Conservation (phyloP, 257 asterid genomes). For the Henckelia pumila region DNA sequence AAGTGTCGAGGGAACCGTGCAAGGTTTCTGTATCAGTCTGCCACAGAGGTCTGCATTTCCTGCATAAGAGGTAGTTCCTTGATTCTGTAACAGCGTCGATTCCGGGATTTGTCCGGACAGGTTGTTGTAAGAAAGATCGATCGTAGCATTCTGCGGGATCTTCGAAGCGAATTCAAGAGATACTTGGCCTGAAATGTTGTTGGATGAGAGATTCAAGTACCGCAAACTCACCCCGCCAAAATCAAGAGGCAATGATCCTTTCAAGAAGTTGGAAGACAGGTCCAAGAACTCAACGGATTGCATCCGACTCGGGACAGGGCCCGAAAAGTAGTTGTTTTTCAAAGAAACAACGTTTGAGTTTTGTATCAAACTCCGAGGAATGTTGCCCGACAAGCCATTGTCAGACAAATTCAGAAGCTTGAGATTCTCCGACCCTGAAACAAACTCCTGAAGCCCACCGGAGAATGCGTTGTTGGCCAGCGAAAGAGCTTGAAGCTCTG, state of each 20-base stretch:
- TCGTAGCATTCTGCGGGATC: constrained; percentile 52
- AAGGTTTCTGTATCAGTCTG: constrained; percentile 59
- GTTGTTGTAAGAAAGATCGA: constrained; percentile 78
- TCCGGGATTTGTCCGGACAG: constrained; percentile 80
- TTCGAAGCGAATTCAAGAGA: constrained; percentile 50
- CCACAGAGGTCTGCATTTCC: constrained; percentile 83
- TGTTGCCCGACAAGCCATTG: constrained; percentile 53
- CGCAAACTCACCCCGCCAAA: constrained; percentile 60
- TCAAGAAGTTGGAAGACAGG: constrained; percentile 60
- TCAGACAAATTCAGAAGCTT: constrained; percentile 54
- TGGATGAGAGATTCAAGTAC: constrained; percentile 75
- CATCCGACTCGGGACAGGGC: constrained; percentile 48
- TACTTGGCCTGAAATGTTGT: constrained; percentile 61
- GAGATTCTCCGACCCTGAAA: constrained; percentile 24
- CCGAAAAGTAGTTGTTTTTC: constrained; percentile 52
- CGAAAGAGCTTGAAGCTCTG: constrained; percentile 51
- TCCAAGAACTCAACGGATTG: constrained; percentile 49
- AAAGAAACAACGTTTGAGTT: constrained; percentile 55
- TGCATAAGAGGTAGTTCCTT: constrained; percentile 57
- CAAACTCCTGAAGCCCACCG: constrained; percentile 46
- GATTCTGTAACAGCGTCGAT: constrained; percentile 45
- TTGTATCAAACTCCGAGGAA: constrained; percentile 44
- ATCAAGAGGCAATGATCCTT: constrained; percentile 62
- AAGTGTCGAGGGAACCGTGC: constrained; percentile 56
- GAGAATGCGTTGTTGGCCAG: constrained; percentile 48